phyloP scores from a whole-genome alignment of 371 early-diverging fungal genomes.

The Entomophthora muscae region DNA sequence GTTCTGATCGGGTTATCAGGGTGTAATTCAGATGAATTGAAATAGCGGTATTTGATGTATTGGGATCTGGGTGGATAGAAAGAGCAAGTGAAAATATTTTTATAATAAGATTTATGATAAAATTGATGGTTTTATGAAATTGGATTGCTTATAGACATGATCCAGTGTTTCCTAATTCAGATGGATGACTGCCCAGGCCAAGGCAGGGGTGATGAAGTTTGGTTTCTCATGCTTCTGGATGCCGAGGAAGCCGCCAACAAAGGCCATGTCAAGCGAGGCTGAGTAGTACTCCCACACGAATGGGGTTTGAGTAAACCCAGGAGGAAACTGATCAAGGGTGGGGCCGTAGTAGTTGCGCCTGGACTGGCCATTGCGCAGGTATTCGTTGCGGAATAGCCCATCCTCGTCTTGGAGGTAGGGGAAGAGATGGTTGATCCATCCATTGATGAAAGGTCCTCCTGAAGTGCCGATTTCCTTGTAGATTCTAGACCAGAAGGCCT shows the following conservation, averaged over 20 bases:
- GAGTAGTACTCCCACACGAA: neutral
- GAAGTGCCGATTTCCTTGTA: neutral
- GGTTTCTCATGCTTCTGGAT: neutral
- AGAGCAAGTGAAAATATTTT: too few species aligned
- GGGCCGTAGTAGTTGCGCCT: neutral
- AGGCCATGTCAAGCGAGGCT: neutral
- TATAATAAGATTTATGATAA: too few species aligned
- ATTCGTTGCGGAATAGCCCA: neutral
- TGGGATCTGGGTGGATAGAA: too few species aligned
- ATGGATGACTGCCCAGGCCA: conserved; percentile 1
- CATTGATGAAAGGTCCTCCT: neutral
- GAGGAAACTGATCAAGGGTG: neutral
- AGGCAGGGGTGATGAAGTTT: neutral
- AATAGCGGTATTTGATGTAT: too few species aligned
- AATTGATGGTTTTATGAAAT: too few species aligned
- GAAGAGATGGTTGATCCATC: neutral
- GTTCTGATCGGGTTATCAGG: too few species aligned
- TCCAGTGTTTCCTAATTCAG: too few species aligned
- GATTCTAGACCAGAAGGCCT: neutral
- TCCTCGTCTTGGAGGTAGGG: neutral
- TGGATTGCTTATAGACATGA: too few species aligned
- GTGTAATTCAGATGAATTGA: too few species aligned
- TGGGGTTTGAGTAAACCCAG: neutral
- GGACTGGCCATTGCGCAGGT: neutral
- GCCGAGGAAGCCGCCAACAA: neutral